Evolutionary conservation across 1,139 yeast species (phyloP), one percentile per base, ranked within the genome.

Genomic region (Pneumocystis carinii): DNA sequence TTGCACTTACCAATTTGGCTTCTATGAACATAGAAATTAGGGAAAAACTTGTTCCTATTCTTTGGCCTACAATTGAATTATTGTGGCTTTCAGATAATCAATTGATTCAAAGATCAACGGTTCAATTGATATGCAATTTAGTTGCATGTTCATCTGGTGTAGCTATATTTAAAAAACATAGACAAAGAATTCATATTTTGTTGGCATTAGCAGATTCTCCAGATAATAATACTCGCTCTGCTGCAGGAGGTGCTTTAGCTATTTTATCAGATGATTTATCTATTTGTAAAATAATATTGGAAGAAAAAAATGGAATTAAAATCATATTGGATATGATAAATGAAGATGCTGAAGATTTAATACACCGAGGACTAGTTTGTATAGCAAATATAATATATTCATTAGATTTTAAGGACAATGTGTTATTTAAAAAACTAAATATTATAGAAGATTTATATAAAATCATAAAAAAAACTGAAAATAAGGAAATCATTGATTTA

Each of bases 1-100:
- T 79, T 53, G 82, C 83, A 0, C 71, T 80, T 48, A 80, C 83
- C 2, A 80, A 80, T 66, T 67, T 80, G 29, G 81, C 82, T 2
- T 75, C 81, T 2, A 68, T 72, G 7, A 74, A 72, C 42, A 72
- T 72, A 41, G 71, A 69, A 19, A 73, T 77, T 59, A 72, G 78
- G 17, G 72, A 71, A 39, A 70, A 68, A 0, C 72, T 77, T 19
- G 71, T 73, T 19, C 66, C 69, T 8, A 67, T 70, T 8, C 77
- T 76, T 59, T 79, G 81, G 80, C 60, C 68, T 6, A 70, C 70
- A 24, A 66, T 80, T 27, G 79, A 77, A 66, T 70, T 69, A 48
- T 67, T 76, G 42, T 68, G 79, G 66, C 68, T 77, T 3, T 68
- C 72, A 29, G 68, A 70, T 48, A 74, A 74, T 65, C 62, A 67